Evolutionary conservation across 305 asterid species (phyloP).

Genomic region (Salvia sclarea): DNA sequence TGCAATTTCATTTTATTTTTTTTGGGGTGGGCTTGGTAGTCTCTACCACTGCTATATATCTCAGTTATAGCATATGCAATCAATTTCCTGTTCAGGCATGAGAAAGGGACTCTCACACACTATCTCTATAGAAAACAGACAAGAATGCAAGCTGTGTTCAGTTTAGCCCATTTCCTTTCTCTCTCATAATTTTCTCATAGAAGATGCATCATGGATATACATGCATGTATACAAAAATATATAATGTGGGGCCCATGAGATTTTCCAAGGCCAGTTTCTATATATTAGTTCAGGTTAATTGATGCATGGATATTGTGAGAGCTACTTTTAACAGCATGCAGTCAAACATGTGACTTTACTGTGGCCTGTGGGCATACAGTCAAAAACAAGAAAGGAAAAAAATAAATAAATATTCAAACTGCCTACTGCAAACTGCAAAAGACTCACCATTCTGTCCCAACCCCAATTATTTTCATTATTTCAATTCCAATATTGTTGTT

Average conservation of each 20-base stretch:
- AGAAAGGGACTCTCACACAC: conserved; percentile 21
- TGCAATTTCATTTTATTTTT: neutral
- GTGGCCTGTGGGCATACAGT: conserved; percentile 16
- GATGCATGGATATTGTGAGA: conserved; percentile 27
- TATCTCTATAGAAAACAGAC: conserved; percentile 25
- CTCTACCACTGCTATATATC: conserved; percentile 23
- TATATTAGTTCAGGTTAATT: conserved; percentile 21
- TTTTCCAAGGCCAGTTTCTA: neutral
- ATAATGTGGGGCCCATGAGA: neutral
- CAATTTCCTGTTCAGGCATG: conserved; percentile 32
- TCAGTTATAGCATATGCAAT: conserved; percentile 31
- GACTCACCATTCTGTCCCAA: conserved; percentile 3
- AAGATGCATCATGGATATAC: neutral
- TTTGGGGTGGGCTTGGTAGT: conserved; percentile 10
- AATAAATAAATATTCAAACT: neutral
- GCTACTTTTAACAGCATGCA: conserved; percentile 27
- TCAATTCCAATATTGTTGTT: too few species aligned
- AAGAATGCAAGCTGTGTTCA: conserved; percentile 43
- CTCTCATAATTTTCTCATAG: conserved; percentile 23
- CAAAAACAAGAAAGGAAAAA: conserved; percentile 1
- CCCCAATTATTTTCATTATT: neutral
- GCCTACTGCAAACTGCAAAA: conserved; percentile 8
- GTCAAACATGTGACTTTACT: conserved; percentile 35
- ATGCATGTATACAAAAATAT: neutral
- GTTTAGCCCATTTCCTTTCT: conserved; percentile 17